Base-by-base conservation (phyloP, 83 land plant species). In the Thuja plicata region DNA sequence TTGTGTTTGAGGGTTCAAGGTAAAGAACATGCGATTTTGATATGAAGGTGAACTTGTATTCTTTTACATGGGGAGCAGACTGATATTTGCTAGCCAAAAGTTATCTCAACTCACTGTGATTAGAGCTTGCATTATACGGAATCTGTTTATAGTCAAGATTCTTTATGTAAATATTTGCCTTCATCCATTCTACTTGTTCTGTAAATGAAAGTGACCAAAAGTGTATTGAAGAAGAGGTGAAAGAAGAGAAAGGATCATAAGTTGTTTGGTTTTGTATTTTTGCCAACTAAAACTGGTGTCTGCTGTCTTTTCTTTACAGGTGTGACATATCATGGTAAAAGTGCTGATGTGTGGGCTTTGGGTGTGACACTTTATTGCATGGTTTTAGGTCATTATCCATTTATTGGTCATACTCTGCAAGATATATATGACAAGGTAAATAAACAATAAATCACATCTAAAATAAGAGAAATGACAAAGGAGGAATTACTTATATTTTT, bases 361-460 rank as follows among this genome's bases (percentile, higher is more conserved):
- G 89, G 89, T 55, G 89, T 88, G 45, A 88, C 89, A n/a, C 71
- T 88, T 32, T 88, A 88, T 52, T 88, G 88, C 19, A 82, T 88
- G 70, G 66, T 88, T 32, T 54, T 85, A 9, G 88, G 89, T 34
- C 30, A 13, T 40, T 88, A 84, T 88, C 89, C 89, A n/a, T 88
- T 88, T 52, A 55, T 88, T 11, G 89, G 74, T 7, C 32, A 88
- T 10, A 50, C 70, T 32, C 21, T 88, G 60, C 89, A 88, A 84
- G 88, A 84, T 19, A 88, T 89, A 71, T 88, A 34, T 54, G 88
- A 88, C 43, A 88, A 88, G 89, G 89, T 88, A 84, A 57, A 35
- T 86, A 41, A 86, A 55, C 38, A 30, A 32, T 35, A 38, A 54
- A 54, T 19, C 12, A 34, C 73, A 55, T 86, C 24, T 52, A 12